These are phyloP conservation scores for Nakataea oryzae DNA, from an alignment of 2,329 filamentous ascomycete genomes.

Conservation along the genomic window DNA sequence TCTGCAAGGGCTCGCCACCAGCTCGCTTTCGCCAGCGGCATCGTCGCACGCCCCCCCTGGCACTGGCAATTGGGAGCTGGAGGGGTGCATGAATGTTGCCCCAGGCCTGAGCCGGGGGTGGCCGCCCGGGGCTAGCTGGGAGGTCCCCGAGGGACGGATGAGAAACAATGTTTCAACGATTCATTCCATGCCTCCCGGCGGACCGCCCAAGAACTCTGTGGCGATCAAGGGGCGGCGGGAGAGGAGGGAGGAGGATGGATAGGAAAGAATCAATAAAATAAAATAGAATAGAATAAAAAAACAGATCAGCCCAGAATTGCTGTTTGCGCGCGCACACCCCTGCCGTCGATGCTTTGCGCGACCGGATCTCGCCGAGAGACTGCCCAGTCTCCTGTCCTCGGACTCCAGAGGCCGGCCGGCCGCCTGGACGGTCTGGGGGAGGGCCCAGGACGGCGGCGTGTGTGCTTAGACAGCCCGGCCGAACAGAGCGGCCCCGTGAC, in stretches of 20 bases:
- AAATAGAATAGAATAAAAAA: not conserved
- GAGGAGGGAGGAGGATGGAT: not conserved
- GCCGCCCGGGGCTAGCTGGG: too few species aligned
- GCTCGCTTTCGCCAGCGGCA: not conserved
- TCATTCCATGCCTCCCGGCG: not conserved
- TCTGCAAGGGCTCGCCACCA: not conserved
- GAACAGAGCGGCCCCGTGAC: not conserved
- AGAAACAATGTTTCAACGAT: not conserved
- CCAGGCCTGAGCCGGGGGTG: not conserved
- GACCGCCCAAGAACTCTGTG: too few species aligned
- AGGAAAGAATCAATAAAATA: not conserved
- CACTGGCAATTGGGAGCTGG: not conserved
- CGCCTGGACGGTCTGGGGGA: too few species aligned
- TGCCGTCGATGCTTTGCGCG: not conserved
- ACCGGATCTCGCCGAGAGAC: not conserved
- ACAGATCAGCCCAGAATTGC: not conserved
- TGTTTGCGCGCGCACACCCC: not conserved
- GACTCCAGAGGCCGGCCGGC: not conserved
- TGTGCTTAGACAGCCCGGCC: not conserved
- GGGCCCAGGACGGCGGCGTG: too few species aligned
- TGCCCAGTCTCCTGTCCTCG: not conserved
- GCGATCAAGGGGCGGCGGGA: not conserved
- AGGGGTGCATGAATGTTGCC: not conserved
- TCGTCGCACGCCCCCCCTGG: not conserved
- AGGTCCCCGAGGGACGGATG: too few species aligned